phyloP scores from a whole-genome alignment of 108 stramenopile genomes.

The Cyclotella choctawhatcheeana region DNA sequence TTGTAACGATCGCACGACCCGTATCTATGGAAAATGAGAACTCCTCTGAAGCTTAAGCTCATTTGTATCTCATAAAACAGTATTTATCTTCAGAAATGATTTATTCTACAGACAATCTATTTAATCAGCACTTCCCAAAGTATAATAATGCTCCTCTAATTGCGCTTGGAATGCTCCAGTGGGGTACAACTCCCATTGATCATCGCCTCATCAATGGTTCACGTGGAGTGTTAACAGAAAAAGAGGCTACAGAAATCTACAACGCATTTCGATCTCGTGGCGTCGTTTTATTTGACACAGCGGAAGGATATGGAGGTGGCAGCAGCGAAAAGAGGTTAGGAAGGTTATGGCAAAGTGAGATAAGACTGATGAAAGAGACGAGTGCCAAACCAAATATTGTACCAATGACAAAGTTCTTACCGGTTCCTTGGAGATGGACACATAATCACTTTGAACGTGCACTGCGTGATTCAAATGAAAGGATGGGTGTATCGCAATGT shows the following conservation, averaged over 20 bases:
- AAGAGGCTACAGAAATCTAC: conserved; percentile 40
- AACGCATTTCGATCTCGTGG: conserved; percentile 29
- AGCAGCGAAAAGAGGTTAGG: conserved; percentile 67
- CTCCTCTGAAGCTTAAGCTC: no score
- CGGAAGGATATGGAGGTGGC: conserved; percentile 84
- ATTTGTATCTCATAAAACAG: neutral
- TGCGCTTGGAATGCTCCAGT: conserved; percentile 61
- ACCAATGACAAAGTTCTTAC: conserved; percentile 75
- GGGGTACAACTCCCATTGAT: conserved; percentile 71
- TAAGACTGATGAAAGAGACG: neutral
- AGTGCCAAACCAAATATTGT: conserved; percentile 20
- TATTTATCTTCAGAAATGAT: neutral
- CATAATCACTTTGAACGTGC: conserved; percentile 58
- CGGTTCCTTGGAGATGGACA: conserved; percentile 68
- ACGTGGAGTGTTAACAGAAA: conserved; percentile 47
- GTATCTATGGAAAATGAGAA: no score
- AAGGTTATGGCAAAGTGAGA: conserved; percentile 29
- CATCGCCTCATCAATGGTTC: conserved; percentile 57
- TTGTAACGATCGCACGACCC: no score
- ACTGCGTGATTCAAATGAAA: conserved; percentile 58
- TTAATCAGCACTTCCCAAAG: conserved; percentile 23
- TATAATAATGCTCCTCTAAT: conserved; percentile 18
- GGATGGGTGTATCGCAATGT: conserved; percentile 54
- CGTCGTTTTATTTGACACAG: conserved; percentile 74
- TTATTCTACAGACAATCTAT: conserved; percentile 14